These are phyloP conservation scores for Cryptosporidium canis DNA, from an alignment of 169 alveolate species.

Conservation along the genomic window DNA sequence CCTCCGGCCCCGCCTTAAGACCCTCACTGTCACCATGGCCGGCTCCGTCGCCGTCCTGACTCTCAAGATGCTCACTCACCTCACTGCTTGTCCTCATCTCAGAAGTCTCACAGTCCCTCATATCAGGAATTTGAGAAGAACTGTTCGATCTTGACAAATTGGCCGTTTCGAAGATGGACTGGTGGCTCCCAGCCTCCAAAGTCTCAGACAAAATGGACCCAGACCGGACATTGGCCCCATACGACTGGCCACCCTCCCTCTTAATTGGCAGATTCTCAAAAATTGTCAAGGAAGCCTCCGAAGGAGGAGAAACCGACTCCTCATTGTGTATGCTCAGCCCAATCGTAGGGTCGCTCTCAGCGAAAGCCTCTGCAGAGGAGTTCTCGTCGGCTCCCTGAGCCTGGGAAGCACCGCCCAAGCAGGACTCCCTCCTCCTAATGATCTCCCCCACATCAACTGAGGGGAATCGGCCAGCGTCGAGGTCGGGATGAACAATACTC, in stretches of 20 bases:
- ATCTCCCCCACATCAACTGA: background rate
- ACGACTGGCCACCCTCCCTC: background rate
- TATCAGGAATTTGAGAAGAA: background rate
- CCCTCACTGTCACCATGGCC: background rate
- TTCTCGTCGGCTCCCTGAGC: background rate
- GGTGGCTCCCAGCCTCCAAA: background rate
- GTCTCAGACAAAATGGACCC: background rate
- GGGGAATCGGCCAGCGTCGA: background rate
- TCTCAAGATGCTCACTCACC: slow-evolving; percentile 1
- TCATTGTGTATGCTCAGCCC: slow-evolving; percentile 12
- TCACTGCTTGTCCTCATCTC: slow-evolving; percentile 39
- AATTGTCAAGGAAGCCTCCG: slow-evolving; percentile 53
- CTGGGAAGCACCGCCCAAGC: background rate
- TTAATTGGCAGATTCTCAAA: slow-evolving; percentile 49
- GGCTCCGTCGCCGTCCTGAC: background rate
- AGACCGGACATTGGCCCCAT: background rate
- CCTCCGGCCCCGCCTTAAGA: too few species aligned
- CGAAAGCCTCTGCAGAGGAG: background rate
- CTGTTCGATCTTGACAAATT: slow-evolving; percentile 19
- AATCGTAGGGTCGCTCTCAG: background rate
- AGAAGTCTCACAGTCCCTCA: background rate
- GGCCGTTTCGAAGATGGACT: slow-evolving; percentile 42
- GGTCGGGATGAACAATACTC: background rate
- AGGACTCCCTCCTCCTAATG: background rate
- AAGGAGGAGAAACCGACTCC: slow-evolving; percentile 55